Percentiles rank a stretch among this genome's conserved stretches.
Evolutionary conservation across 805 yeast genomes (phyloP).

Genomic region (Metschnikowia cubensis): DNA sequence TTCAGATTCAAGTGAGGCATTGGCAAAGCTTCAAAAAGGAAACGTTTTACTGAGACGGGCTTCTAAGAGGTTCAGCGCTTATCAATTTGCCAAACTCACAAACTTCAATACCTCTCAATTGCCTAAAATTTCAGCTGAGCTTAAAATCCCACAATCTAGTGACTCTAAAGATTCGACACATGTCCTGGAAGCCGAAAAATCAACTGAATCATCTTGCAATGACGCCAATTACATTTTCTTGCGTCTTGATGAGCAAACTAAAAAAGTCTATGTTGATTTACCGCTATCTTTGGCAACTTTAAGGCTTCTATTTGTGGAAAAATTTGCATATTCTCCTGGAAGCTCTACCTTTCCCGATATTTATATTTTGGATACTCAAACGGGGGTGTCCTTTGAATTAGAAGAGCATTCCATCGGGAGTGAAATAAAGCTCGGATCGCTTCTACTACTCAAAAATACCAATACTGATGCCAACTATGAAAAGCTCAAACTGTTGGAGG

Average conservation of each 20-base stretch:
- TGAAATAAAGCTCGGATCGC: slow-evolving; percentile 56
- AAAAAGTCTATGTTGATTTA: slow-evolving; percentile 44
- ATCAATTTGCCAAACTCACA: slow-evolving; percentile 77
- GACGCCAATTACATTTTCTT: slow-evolving; percentile 39
- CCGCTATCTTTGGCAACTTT: slow-evolving; percentile 52
- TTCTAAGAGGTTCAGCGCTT: slow-evolving; percentile 89
- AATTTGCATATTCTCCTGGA: slow-evolving; percentile 79
- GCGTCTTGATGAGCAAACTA: slow-evolving; percentile 49
- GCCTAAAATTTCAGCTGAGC: slow-evolving; percentile 12
- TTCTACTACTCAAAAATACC: background rate
- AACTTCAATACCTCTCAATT: slow-evolving; percentile 25
- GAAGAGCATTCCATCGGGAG: slow-evolving; percentile 58
- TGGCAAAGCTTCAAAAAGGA: slow-evolving; percentile 74
- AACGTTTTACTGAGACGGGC: slow-evolving; percentile 88
- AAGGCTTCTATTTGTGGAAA: slow-evolving; percentile 76
- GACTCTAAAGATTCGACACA: background rate
- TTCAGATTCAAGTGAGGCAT: slow-evolving; percentile 47
- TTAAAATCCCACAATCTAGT: background rate
- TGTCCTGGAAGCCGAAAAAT: background rate
- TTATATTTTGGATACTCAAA: slow-evolving; percentile 59
- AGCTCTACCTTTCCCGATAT: slow-evolving; percentile 71
- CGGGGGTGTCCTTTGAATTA: slow-evolving; percentile 68
- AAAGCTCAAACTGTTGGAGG: slow-evolving; percentile 7
- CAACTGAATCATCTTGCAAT: background rate
- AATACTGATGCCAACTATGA: background rate